Evolutionary conservation across 306 rosid species (phyloP).

Genomic region (Delonix regia): DNA sequence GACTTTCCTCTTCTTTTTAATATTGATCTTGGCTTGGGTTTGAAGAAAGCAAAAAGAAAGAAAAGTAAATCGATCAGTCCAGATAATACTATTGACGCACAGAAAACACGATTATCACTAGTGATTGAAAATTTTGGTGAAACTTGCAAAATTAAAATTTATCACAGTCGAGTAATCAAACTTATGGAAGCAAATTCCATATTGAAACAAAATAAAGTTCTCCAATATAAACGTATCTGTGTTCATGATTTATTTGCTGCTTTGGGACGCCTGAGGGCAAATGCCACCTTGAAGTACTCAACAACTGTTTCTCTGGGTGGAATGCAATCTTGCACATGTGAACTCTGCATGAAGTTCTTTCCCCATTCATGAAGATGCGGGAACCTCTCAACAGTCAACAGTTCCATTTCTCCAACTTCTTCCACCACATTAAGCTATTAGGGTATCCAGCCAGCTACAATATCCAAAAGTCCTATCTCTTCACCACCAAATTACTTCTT

Average conservation of each 20-base stretch:
- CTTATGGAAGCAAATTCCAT: too few species aligned
- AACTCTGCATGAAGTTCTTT: conserved; percentile 32
- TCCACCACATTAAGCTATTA: conserved; percentile 42
- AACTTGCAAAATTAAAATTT: too few species aligned
- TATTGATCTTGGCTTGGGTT: too few species aligned
- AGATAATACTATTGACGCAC: neutral
- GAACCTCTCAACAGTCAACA: conserved; percentile 42
- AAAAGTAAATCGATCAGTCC: too few species aligned
- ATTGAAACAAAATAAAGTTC: too few species aligned
- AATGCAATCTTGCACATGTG: conserved; percentile 47
- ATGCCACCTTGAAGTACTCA: conserved; percentile 36
- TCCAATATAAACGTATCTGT: too few species aligned
- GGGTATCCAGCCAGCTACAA: conserved; percentile 41
- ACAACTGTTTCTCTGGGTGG: conserved; percentile 42
- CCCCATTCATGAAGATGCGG: conserved; percentile 50
- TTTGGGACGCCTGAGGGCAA: too few species aligned
- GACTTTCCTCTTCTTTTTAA: too few species aligned
- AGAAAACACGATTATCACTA: neutral
- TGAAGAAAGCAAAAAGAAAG: too few species aligned
- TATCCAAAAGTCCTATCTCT: conserved; percentile 41
- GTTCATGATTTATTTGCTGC: too few species aligned
- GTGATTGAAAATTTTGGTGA: too few species aligned
- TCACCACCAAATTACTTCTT: conserved; percentile 54
- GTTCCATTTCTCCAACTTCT: conserved; percentile 42
- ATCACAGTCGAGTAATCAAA: too few species aligned